A percentile compares a stretch with the other conserved stretches of the same genome.
phyloP scores from a whole-genome alignment of 106 monocot genomes.

The Narthecium ossifragum region DNA sequence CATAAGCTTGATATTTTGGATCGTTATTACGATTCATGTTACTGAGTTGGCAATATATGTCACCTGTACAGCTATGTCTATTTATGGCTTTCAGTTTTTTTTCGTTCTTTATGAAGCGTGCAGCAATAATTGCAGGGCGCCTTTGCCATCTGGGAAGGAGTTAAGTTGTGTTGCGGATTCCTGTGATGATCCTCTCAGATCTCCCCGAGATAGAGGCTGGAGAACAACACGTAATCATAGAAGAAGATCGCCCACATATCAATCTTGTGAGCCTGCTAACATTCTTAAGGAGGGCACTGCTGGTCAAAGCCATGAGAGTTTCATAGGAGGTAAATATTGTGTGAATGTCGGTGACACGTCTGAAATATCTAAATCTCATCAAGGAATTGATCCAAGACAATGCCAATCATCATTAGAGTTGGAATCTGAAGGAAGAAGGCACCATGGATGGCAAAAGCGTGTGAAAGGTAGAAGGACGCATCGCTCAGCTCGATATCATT shows the following conservation, averaged over 20 bases:
- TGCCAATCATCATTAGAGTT: background rate
- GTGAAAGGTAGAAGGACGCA: conserved; percentile 34
- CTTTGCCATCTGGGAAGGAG: conserved; percentile 2
- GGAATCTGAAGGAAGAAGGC: conserved; percentile 3
- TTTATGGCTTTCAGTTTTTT: background rate
- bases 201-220: conserved; percentile 14
- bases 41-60: background rate
- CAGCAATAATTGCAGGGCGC: conserved; percentile 1
- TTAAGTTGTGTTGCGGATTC: background rate
- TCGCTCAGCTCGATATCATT: conserved; percentile 7
- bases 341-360: conserved; percentile 7
- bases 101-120: background rate
- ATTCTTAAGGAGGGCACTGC: conserved; percentile 7
- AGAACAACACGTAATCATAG: conserved; percentile 12
- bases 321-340: conserved; percentile 1
- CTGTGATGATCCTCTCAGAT: background rate
- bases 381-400: conserved; percentile 1
- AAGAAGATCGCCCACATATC: background rate
- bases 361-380: background rate
- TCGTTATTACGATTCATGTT: background rate
- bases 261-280: background rate
- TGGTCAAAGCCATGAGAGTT: background rate
- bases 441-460: conserved; percentile 6
- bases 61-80: background rate
- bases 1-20: too few species aligned